Percentiles rank a stretch among this genome's conserved stretches.
These are phyloP conservation scores for Eruca vesicaria DNA, from an alignment of 441 rosid genomes.

Conservation along the genomic window DNA sequence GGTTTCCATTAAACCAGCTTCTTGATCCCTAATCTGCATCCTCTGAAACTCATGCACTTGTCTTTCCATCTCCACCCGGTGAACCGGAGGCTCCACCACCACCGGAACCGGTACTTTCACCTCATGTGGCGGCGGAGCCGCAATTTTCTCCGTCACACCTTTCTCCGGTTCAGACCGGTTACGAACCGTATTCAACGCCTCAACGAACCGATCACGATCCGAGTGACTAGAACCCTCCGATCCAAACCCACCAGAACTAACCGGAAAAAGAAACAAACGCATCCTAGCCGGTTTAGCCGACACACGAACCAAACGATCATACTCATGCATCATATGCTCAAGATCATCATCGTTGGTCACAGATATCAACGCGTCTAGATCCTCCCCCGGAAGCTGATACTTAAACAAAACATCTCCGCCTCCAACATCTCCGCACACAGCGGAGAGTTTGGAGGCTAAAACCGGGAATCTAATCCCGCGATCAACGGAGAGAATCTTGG, in stretches of 20 bases:
- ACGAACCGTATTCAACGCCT: constrained; percentile 62
- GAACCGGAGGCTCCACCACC: constrained; percentile 38
- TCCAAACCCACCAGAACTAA: constrained; percentile 42
- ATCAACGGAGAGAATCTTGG: constrained; percentile 83
- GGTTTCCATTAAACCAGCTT: constrained; percentile 48
- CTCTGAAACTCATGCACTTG: constrained; percentile 69
- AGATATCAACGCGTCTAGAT: constrained; percentile 84
- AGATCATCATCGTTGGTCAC: constrained; percentile 91
- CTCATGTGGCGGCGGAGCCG: constrained; percentile 33
- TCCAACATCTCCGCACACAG: constrained; percentile 44
- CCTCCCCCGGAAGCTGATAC: constrained; percentile 91
- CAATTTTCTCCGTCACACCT: constrained; percentile 51
- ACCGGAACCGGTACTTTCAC: constrained; percentile 36
- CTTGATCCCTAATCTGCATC: constrained; percentile 66
- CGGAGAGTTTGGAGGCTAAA: constrained; percentile 62
- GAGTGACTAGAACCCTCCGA: constrained; percentile 53
- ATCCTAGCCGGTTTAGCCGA: constrained; percentile 76
- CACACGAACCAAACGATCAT: constrained; percentile 68
- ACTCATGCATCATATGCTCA: constrained; percentile 88
- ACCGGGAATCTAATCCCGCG: constrained; percentile 56
- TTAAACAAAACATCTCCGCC: constrained; percentile 55
- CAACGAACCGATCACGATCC: constrained; percentile 75
- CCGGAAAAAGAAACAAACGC: constrained; percentile 74
- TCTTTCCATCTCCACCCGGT: constrained; percentile 50
- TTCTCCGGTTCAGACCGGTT: constrained; percentile 36